phyloP scores from a whole-genome alignment of 2,329 filamentous ascomycete species.

The Lojkania enalia region DNA sequence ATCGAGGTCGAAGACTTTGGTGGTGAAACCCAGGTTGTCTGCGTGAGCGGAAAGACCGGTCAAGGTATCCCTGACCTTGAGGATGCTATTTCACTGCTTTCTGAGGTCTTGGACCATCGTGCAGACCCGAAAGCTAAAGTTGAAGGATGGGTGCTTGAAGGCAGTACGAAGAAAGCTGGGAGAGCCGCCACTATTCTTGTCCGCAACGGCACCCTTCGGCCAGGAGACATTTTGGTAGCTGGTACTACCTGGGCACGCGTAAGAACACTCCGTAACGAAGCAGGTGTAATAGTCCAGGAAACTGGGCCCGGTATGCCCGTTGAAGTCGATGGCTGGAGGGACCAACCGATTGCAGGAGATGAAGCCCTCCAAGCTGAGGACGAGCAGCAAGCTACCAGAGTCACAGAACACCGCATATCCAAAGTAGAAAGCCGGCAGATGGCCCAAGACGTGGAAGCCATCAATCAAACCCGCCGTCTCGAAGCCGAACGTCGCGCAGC shows the following conservation, averaged over 20 bases:
- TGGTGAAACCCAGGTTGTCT: conserved; percentile 89
- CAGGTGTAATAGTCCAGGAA: conserved; percentile 69
- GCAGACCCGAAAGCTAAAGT: conserved; percentile 75
- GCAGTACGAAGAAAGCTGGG: conserved; percentile 81
- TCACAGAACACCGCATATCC: conserved; percentile 75
- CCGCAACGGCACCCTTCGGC: conserved; percentile 79
- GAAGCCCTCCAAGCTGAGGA: conserved; percentile 80
- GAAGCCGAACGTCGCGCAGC: conserved; percentile 65
- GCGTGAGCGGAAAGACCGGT: conserved; percentile 91
- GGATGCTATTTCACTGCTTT: conserved; percentile 82
- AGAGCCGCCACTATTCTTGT: conserved; percentile 88
- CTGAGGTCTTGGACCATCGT: conserved; percentile 88
- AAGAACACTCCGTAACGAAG: conserved; percentile 82
- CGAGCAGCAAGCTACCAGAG: conserved; percentile 77
- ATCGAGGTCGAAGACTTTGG: conserved; percentile 94
- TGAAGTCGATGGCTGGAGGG: conserved; percentile 93
- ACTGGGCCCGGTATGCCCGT: conserved; percentile 87
- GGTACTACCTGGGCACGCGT: conserved; percentile 87
- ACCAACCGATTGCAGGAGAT: conserved; percentile 82
- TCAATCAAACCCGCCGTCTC: conserved; percentile 66
- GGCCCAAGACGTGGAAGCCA: conserved; percentile 71
- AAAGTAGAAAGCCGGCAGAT: conserved; percentile 68
- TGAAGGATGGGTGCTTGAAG: conserved; percentile 94
- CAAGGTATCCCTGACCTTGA: conserved; percentile 89
- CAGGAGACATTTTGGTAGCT: conserved; percentile 82